Percentiles rank a stretch among this genome's conserved stretches.
phyloP scores from a whole-genome alignment of 2,329 filamentous ascomycete species.

The Paecilomyces variotii region DNA sequence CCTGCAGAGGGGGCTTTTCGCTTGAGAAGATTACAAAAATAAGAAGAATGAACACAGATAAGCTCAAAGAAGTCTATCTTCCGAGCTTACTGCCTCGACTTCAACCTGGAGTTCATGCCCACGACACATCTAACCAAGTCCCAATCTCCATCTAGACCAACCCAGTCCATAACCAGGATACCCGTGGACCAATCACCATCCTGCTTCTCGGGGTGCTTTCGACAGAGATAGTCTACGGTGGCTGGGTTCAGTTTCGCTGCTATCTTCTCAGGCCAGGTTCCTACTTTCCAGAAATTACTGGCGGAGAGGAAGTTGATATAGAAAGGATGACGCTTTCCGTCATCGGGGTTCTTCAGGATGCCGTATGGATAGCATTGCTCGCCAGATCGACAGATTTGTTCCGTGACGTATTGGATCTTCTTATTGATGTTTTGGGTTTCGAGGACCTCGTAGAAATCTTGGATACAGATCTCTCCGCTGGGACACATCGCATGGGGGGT shows the following conservation, averaged over 20 bases:
- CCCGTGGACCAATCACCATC: constrained; percentile 71
- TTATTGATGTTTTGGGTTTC: constrained; percentile 66
- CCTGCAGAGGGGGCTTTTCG: neutral
- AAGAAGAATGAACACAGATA: neutral
- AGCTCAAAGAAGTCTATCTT: no score
- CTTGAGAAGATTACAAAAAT: constrained; percentile 1
- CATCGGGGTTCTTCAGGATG: constrained; percentile 28
- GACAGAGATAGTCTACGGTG: constrained; percentile 51
- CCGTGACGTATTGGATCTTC: constrained; percentile 67
- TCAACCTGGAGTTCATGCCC: constrained; percentile 71
- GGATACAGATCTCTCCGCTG: constrained; percentile 70
- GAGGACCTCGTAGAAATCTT: constrained; percentile 89
- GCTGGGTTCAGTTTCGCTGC: constrained; percentile 81
- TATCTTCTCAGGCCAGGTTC: constrained; percentile 89
- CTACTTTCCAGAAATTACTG: constrained; percentile 87
- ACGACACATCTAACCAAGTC: constrained; percentile 80
- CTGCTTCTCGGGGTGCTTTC: constrained; percentile 39
- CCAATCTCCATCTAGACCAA: constrained; percentile 81
- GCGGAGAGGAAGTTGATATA: constrained; percentile 87
- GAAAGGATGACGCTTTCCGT: constrained; percentile 52
- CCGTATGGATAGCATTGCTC: constrained; percentile 38
- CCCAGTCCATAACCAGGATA: constrained; percentile 89
- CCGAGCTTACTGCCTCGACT: constrained; percentile 18
- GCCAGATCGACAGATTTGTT: constrained; percentile 68
- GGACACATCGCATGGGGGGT: constrained; percentile 64